Evolutionary conservation across 2,329 filamentous ascomycete genomes (phyloP), one percentile per base, ranked within the genome.

Genomic region (Diplodia scrobiculata): DNA sequence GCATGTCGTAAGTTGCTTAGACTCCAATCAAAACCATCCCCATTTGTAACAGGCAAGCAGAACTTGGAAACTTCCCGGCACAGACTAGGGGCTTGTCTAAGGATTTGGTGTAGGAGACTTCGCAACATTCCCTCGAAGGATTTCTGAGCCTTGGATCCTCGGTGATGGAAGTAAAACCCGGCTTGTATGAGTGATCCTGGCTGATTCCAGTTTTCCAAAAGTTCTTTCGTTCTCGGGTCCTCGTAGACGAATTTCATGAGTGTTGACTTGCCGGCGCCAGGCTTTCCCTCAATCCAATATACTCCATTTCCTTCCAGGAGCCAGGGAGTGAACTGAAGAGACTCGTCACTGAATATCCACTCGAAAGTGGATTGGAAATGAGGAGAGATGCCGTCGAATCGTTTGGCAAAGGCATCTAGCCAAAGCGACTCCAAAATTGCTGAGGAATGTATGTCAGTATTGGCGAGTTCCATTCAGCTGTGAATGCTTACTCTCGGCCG

Each of bases 241-340:
- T 21, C 1, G 10, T 10, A 36, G n/a, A 60, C 14, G 47, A 51
- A 60, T 11, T 66, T 66, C 77, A 83, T 80, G 14, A 83, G 66
- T 0, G 79, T 82, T 0, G 80, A 82, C 62, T 83, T 83, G 7
- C 81, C 81, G 17, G 79, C 79, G 0, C 81, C 81, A 0, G 80
- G 76, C 52, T 81, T 83, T 0, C 81, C 81, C 21, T 74, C 75
- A 14, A 82, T 75, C 76, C 79, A 60, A 29, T 53, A 66, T 2
- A 36, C 29, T n/a, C 38, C 52, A 6, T 21, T 25, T 1, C 21
- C 48, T 7, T 58, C 10, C 3, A 25, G 25, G 11, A 65, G 14
- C 52, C 52, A 65, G 6, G 25, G 25, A 11, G 17, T 5, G 27
- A 58, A 34, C 4, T 21, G 6, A 27, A 45, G 63, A 2, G 27